Percentiles rank a stretch among this genome's conserved stretches.
These are phyloP conservation scores for Citropsis articulata DNA, from an alignment of 345 rosid species.

Conservation along the genomic window DNA sequence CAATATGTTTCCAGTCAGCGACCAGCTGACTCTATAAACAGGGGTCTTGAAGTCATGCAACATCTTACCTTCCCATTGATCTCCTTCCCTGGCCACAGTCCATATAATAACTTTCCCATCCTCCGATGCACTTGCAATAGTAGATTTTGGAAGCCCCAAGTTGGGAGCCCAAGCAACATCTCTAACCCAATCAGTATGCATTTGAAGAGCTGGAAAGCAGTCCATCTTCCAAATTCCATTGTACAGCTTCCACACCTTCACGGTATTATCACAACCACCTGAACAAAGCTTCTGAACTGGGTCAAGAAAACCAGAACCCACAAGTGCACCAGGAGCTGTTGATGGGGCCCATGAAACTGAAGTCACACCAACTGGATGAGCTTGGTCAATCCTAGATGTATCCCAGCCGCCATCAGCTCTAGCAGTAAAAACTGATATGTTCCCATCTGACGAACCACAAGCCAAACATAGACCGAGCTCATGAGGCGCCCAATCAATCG, in stretches of 20 bases:
- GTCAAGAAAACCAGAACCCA: conserved; percentile 18
- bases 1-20: conserved; percentile 26
- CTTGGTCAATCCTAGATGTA: conserved; percentile 19
- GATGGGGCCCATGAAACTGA: conserved; percentile 26
- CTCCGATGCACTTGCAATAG: conserved; percentile 20
- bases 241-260: conserved; percentile 24
- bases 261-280: conserved; percentile 26
- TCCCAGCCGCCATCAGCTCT: conserved; percentile 23
- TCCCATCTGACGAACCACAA: conserved; percentile 26
- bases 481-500: conserved; percentile 25
- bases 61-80: conserved; percentile 23
- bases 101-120: conserved; percentile 25
- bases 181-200: conserved; percentile 27
- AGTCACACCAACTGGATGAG: conserved; percentile 27
- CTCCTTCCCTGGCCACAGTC: conserved; percentile 28
- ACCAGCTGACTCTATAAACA: conserved; percentile 22
- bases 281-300: conserved; percentile 25
- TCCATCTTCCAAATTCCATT: conserved; percentile 27
- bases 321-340: conserved; percentile 21
- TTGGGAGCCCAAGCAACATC: conserved; percentile 29
- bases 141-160: conserved; percentile 27
- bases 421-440: conserved; percentile 18
- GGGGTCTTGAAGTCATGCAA: conserved; percentile 21
- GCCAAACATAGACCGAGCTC: conserved; percentile 25
- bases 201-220: conserved; percentile 27